Conservation (phyloP, 2,329 filamentous ascomycete species). For the Niveomyces coronatus region DNA sequence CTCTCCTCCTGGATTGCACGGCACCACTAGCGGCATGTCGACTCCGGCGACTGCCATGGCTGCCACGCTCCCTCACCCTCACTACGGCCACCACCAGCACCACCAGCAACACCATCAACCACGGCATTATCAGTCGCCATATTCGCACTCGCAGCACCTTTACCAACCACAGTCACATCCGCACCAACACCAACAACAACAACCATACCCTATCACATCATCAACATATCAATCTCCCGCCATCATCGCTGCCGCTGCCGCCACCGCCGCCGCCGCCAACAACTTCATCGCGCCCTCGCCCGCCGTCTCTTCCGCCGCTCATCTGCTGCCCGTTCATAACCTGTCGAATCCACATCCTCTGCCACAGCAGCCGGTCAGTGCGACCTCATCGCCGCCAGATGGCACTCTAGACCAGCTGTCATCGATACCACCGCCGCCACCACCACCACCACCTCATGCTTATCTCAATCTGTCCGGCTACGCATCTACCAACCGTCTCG, state of each 20-base stretch:
- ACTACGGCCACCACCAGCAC: conserved; percentile 49
- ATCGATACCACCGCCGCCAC: no score
- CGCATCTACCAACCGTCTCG: not conserved
- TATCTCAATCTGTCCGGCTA: conserved; percentile 5
- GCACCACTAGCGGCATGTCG: conserved; percentile 47
- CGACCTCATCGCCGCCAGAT: conserved; percentile 22
- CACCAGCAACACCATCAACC: conserved; percentile 54
- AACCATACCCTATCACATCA: conserved; percentile 19
- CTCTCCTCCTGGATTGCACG: not conserved
- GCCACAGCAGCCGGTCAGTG: conserved; percentile 17
- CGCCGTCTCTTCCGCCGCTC: conserved; percentile 17
- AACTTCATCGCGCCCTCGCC: conserved; percentile 20
- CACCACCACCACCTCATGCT: conserved; percentile 22
- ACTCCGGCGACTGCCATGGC: conserved; percentile 65
- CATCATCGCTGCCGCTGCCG: conserved; percentile 10
- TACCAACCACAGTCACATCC: conserved; percentile 32
- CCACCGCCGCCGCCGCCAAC: conserved; percentile 14
- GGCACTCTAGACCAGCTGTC: conserved; percentile 20
- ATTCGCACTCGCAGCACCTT: conserved; percentile 37
- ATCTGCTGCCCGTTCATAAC: conserved; percentile 11
- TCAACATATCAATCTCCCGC: conserved; percentile 16
- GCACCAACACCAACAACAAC: conserved; percentile 20
- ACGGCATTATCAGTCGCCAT: conserved; percentile 51
- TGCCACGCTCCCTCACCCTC: conserved; percentile 59
- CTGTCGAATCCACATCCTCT: conserved; percentile 14